These are phyloP conservation scores for Blastocystis sp. DNA, from an alignment of 352 stramenopile genomes.

Conservation along the genomic window DNA sequence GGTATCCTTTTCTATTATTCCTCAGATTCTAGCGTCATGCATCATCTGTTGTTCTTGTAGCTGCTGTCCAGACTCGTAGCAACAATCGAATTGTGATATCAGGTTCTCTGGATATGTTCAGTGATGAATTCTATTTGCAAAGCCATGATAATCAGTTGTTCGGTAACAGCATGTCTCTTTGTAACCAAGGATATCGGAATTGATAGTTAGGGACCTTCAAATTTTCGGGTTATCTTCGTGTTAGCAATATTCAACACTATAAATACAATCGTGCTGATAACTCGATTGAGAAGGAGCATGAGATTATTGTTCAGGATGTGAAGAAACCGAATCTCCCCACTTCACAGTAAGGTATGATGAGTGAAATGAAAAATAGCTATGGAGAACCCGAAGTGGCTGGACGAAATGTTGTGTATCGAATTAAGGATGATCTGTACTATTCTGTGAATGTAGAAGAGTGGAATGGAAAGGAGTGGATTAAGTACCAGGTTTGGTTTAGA, in stretches of 20 bases:
- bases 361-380: conserved; percentile 22
- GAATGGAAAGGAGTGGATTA: conserved; percentile 77
- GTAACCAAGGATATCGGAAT: conserved; percentile 50
- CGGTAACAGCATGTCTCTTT: conserved; percentile 79
- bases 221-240: conserved; percentile 81
- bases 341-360: conserved; percentile 71
- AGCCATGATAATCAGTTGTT: conserved; percentile 68
- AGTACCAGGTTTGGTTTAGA: conserved; percentile 71
- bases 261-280: conserved; percentile 77
- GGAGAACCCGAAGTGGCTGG: conserved; percentile 82
- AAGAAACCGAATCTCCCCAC: conserved; percentile 81
- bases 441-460: conserved; percentile 84
- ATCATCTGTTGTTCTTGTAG: conserved; percentile 76
- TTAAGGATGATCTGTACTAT: conserved; percentile 88
- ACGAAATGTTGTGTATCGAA: conserved; percentile 85
- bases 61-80: conserved; percentile 82
- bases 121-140: conserved; percentile 78
- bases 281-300: conserved; percentile 71
- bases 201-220: conserved; percentile 76
- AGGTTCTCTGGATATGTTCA: conserved; percentile 83
- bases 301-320: conserved; percentile 84
- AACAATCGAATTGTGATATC: conserved; percentile 83
- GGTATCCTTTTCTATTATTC: background rate
- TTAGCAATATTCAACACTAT: conserved; percentile 80
- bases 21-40: conserved; percentile 45